Evolutionary conservation across 2,329 filamentous ascomycete genomes (phyloP), one percentile per base, ranked within the genome.

Genomic region (Emergomyces pasteurianus): DNA sequence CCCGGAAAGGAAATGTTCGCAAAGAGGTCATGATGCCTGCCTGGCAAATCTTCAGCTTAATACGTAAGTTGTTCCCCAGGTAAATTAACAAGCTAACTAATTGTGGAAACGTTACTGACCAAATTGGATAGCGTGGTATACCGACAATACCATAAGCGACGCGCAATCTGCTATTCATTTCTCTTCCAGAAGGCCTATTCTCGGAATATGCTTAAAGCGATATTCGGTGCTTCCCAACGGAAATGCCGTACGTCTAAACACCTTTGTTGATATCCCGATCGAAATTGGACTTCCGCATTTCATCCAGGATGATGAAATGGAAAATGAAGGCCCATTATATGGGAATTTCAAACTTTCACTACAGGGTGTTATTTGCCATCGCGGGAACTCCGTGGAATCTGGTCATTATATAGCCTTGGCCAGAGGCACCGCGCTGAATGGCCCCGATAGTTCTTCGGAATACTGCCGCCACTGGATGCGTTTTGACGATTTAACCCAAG

Each of bases 1-100:
- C 16, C 10, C 63, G 58, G 26, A 63, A 63, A 59, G 62, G 62
- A 40, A 70, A 73, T 61, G 69, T 81, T 57, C 74, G 81, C 65
- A 96, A 92, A 70, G 92, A 95, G 68, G 88, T 97, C 16, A 86
- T 92, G 62, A 96, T 97, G 78, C 92, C 92, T 43, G 94, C 94
- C 1, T 97, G 92, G 91, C 92, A 96, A 69, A 96, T 97, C 70
- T 97, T 96, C 75, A 90, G 89, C 69, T 78, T 97, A 31, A 90
- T 96, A 67, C 92, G 88, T 91, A 78, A 76, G 88, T 80, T 67
- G 60, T 46, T n/a, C 58, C 18, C 21, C 23, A 61, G 21, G 50
- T 26, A n/a, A n/a, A n/a, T n/a, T n/a, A n/a, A n/a, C n/a, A n/a
- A n/a, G n/a, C n/a, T n/a, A n/a, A n/a, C n/a, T n/a, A 40, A 28